Base-by-base conservation (phyloP, 352 stramenopile species). In the Phytophthora capsici region DNA sequence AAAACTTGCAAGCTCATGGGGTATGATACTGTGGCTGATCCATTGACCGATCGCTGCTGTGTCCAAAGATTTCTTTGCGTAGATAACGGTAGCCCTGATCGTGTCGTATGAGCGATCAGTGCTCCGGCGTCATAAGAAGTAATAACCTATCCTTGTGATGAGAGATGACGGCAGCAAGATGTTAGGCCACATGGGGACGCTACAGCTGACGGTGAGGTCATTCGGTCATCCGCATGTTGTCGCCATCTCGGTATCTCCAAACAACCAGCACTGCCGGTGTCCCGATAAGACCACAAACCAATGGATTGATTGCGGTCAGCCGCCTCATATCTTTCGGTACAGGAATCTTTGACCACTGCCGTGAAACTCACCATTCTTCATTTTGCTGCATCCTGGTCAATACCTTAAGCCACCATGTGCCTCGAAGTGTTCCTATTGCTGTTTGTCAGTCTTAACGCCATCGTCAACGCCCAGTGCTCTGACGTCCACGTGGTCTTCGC, bases 11-110 rank as follows among this genome's bases (percentile, higher is more conserved):
- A 28, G 25, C 3, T 28, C 25, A 28, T 28, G 25, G 71, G 58
- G 9, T 88, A 79, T 57, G 58, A 85, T 2, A 48, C 77, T 10
- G 50, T 87, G 23, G 44, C 44, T 16, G 49, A 71, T 20, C 50
- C 67, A 36, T 14, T 58, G 47, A 43, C 32, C n/a, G n/a, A 28
- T 28, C 25, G 7, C 25, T 6, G 25, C 25, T 28, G 25, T 28
- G 25, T n/a, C n/a, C n/a, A n/a, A n/a, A n/a, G n/a, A n/a, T n/a
- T n/a, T n/a, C n/a, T n/a, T n/a, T n/a, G n/a, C 25, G 25, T 28
- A 28, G 25, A 4, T 28, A 28, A 28, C 4, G 25, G n/a, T n/a
- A n/a, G n/a, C n/a, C n/a, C 25, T 28, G 25, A 0, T 28, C 25
- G 4, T 28, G 7, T 28, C 25, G 25, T 28, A 28, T 28, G 25